Base-by-base conservation (phyloP, 331 rosid genomes). In the Cucumis variabilis region DNA sequence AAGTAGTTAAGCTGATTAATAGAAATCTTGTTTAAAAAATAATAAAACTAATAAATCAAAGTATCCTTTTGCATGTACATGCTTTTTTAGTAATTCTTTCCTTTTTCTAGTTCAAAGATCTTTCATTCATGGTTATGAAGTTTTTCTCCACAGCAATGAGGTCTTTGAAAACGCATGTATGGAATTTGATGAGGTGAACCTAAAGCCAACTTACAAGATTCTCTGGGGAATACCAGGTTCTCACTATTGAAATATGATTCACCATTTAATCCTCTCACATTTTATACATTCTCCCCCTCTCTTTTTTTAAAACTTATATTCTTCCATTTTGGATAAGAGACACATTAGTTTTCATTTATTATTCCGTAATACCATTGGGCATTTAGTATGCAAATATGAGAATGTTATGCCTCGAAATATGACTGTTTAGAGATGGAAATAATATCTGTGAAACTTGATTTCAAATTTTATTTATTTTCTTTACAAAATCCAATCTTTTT, bases 191-290 rank as follows among this genome's bases (percentile, higher is more conserved):
- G 99, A 95, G 82, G 96, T 93, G 91, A 94, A 97, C 87, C 92
- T 97, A 89, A 95, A 94, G 93, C 99, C 99, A 87, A 97, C 98
- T 50, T 95, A 94, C 93, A 95, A 91, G 93, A 70, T 97, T 92
- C 98, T 97, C 68, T 97, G 95, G 99, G 98, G 98, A 85, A 94
- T 97, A 86, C 99, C 99, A 86, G 99, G 99, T 94, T 80, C 82
- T 67, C 75, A 87, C 86, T 78, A 20, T 82, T 37, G 74, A 62
- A 70, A 81, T 84, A 55, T 78, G 58, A 53, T 71, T 82, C 9
- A 11, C 78, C 51, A 79, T 82, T 33, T 28, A 20, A 20, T 30
- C 60, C 69, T 15, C 37, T 66, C 75, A n/a, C 62, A 20, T 63
- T 63, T 21, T 23, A 63, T 63, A 21, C n/a, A 17, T 20, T 66